Base-by-base conservation (phyloP, 768 basidiomycete genomes). In the Sarcodon aspratus region DNA sequence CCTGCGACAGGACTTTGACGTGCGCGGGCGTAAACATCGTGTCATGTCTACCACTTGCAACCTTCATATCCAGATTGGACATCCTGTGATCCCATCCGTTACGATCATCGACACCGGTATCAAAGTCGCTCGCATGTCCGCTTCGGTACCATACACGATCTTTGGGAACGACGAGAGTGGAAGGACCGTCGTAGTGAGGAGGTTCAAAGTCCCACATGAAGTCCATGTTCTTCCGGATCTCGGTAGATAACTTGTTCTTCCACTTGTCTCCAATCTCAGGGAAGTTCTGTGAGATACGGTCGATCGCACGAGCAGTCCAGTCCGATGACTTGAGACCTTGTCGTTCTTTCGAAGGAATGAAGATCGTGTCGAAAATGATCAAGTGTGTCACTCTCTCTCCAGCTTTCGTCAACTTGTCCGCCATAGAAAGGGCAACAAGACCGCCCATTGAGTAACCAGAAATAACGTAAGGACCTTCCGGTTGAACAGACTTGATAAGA, bases 121-220 rank as follows among this genome's bases (percentile, higher is more conserved):
- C 62, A 44, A 51, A 51, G 46, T 51, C 50, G 40, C 50, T 51
- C 3, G 50, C 50, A 33, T 56, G 38, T 2, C 61, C 61, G 32
- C 58, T 61, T 35, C 62, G 58, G 52, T 61, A 62, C 62, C 61
- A 62, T 31, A 58, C 63, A 27, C 62, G 62, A 27, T 63, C 62
- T 18, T 61, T 63, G 10, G 62, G 61, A 38, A 63, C 60, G 7
- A 63, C 36, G 35, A 62, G 55, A 8, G 55, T 62, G 9, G 61
- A 43, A 13, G 48, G 54, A 6, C 59, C 58, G 2, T 53, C 50
- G 36, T 61, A 62, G 40, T 54, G 50, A 6, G 54, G 58, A 17
- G 62, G 58, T 38, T 63, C 60, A 18, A 58, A 63, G 47, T 61
- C 62, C 48, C 63, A 63, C 62, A 63, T 63, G 5, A 55, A 61